Evolutionary conservation across 345 rosid species (phyloP).

Genomic region (Pistacia vera): DNA sequence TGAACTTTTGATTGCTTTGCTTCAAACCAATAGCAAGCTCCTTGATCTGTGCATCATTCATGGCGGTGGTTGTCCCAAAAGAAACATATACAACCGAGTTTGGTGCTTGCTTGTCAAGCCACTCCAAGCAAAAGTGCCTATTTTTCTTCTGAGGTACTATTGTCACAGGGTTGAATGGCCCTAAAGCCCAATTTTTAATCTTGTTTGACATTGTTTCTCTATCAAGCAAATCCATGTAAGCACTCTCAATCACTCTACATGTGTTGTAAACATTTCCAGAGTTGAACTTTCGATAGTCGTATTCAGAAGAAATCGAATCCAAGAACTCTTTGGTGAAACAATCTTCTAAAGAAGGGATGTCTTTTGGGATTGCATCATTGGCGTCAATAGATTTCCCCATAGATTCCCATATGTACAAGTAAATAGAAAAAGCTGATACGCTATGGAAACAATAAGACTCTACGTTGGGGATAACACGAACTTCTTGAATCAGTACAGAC

Average conservation of each 20-base stretch:
- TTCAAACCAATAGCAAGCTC: constrained; percentile 47
- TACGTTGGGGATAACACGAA: constrained; percentile 27
- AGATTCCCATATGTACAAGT: constrained; percentile 23
- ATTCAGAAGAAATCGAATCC: constrained; percentile 28
- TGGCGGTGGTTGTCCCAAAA: constrained; percentile 52
- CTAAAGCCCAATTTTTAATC: constrained; percentile 42
- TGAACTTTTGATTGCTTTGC: constrained; percentile 52
- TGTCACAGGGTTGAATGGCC: constrained; percentile 45
- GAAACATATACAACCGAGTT: constrained; percentile 48
- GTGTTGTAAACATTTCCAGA: constrained; percentile 49
- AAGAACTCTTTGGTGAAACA: constrained; percentile 42
- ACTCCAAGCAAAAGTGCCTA: constrained; percentile 31
- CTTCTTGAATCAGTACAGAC: constrained; percentile 37
- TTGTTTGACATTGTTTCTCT: not conserved
- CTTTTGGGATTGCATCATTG: constrained; percentile 6
- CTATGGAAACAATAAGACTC: constrained; percentile 47
- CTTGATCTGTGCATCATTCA: constrained; percentile 39
- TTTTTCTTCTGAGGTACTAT: constrained; percentile 1
- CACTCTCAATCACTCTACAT: constrained; percentile 36
- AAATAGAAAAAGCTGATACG: constrained; percentile 37
- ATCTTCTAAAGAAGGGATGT: constrained; percentile 45
- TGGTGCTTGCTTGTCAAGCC: constrained; percentile 45
- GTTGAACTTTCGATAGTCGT: constrained; percentile 10
- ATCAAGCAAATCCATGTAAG: constrained; percentile 34
- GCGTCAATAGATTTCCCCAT: constrained; percentile 17